phyloP scores from a whole-genome alignment of 192 early-diverging fungal genomes.

The Diversispora eburnea region DNA sequence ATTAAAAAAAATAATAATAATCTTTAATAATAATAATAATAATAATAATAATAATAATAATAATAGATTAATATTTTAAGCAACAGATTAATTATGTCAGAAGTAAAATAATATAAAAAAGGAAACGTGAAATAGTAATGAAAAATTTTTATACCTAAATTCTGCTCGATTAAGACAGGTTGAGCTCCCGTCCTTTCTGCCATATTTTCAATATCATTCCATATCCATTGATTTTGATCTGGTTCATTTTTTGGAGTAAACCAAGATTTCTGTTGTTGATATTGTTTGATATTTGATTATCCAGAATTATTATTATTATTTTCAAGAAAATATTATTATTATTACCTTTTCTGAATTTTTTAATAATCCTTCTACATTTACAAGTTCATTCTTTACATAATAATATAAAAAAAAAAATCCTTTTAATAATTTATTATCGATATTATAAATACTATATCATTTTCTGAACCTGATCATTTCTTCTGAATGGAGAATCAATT shows the following conservation, averaged over 20 bases:
- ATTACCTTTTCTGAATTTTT: constrained; percentile 55
- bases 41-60: too few species aligned
- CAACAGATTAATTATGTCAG: too few species aligned
- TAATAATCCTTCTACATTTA: constrained; percentile 65
- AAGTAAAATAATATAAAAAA: too few species aligned
- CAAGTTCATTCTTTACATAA: constrained; percentile 44
- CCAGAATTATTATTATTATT: constrained; percentile 4
- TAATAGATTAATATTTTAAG: too few species aligned
- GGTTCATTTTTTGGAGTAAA: constrained; percentile 55
- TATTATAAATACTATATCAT: neutral
- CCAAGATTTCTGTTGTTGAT: constrained; percentile 18
- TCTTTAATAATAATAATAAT: too few species aligned
- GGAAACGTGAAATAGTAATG: neutral
- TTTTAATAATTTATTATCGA: neutral
- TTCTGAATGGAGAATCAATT: constrained; percentile 50
- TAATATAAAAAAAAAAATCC: neutral
- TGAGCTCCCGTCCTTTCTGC: constrained; percentile 58
- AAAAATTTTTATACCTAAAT: constrained; percentile 46
- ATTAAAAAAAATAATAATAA: too few species aligned
- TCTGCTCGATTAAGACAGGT: constrained; percentile 72
- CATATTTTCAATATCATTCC: constrained; percentile 76
- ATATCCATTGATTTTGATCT: constrained; percentile 79
- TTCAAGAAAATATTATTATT: neutral
- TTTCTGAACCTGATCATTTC: constrained; percentile 36
- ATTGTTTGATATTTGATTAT: neutral